Evolutionary conservation across 2,329 filamentous ascomycete genomes (phyloP).

Genomic region (Myriosclerotinia duriaeana): DNA sequence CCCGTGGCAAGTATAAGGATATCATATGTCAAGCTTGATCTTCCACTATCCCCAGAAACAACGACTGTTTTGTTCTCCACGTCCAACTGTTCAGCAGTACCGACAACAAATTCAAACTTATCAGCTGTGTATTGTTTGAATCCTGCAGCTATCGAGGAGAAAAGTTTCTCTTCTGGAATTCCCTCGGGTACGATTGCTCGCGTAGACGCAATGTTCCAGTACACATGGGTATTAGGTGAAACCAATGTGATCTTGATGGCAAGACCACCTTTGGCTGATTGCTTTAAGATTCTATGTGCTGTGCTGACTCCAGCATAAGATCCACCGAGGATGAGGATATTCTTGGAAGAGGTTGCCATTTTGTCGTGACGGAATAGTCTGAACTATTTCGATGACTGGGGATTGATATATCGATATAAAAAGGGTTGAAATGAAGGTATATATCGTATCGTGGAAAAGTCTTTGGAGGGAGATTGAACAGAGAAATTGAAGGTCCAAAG

Average conservation of each 20-base stretch:
- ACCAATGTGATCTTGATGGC: constrained; percentile 55
- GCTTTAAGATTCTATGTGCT: constrained; percentile 40
- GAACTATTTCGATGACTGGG: neutral
- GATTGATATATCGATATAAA: neutral
- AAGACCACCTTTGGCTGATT: constrained; percentile 25
- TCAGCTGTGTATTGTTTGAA: constrained; percentile 50
- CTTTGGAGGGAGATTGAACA: neutral
- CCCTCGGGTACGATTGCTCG: constrained; percentile 47
- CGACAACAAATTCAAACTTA: constrained; percentile 54
- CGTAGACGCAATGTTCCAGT: constrained; percentile 50
- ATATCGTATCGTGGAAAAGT: no score
- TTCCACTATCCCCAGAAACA: constrained; percentile 43
- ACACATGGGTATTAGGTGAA: constrained; percentile 51
- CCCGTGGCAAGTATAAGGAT: constrained; percentile 57
- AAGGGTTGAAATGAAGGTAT: neutral
- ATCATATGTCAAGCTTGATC: constrained; percentile 46
- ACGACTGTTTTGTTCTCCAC: constrained; percentile 45
- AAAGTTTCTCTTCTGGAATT: constrained; percentile 45
- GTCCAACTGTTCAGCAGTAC: constrained; percentile 48
- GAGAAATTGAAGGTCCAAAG: neutral
- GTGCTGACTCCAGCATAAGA: constrained; percentile 38
- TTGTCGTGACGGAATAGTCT: neutral
- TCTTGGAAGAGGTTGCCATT: constrained; percentile 8
- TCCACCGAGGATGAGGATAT: constrained; percentile 40
- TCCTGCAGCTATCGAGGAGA: constrained; percentile 43